A percentile compares a stretch with the other conserved stretches of the same genome.
Conservation (phyloP, 495 filamentous ascomycete species). For the Aspergillus indologenus region DNA sequence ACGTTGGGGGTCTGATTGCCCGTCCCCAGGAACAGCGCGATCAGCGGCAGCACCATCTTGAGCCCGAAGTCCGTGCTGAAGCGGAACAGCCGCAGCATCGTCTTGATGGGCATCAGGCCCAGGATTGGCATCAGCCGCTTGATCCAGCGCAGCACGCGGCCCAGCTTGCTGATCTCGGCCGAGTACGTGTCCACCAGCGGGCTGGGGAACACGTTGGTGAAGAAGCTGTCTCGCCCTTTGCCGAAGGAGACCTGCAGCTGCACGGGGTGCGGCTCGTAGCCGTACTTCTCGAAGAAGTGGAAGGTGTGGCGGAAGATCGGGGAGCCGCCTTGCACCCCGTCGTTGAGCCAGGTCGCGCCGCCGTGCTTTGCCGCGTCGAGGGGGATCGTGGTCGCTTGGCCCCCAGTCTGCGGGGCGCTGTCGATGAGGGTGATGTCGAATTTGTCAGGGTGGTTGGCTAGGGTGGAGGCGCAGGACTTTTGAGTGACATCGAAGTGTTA, state of each 20-base stretch:
- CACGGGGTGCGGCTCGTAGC: conserved; percentile 64
- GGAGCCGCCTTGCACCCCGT: conserved; percentile 82
- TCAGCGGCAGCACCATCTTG: conserved; percentile 68
- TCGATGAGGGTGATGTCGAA: conserved; percentile 77
- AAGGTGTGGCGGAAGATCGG: conserved; percentile 78
- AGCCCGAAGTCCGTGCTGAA: conserved; percentile 75
- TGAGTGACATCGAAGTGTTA: conserved; percentile 4
- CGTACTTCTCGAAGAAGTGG: conserved; percentile 70
- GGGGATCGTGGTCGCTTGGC: conserved; percentile 76
- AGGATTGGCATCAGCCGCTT: conserved; percentile 68
- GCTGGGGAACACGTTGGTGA: conserved; percentile 78
- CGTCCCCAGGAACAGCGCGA: conserved; percentile 76
- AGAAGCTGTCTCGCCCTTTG: conserved; percentile 68
- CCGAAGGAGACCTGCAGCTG: conserved; percentile 79
- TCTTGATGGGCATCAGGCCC: conserved; percentile 68
- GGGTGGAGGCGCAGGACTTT: conserved; percentile 72
- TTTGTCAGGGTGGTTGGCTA: conserved; percentile 68
- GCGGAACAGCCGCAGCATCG: conserved; percentile 64
- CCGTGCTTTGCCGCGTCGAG: conserved; percentile 55
- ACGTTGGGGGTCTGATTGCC: conserved; percentile 80
- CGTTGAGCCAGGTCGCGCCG: conserved; percentile 75
- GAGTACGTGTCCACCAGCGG: conserved; percentile 60
- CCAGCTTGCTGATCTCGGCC: conserved; percentile 64
- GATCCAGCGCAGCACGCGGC: conserved; percentile 61
- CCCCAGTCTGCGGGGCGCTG: conserved; percentile 63